These are phyloP conservation scores for Penicillium brevicompactum DNA, from an alignment of 2,329 filamentous ascomycete species.

Conservation along the genomic window DNA sequence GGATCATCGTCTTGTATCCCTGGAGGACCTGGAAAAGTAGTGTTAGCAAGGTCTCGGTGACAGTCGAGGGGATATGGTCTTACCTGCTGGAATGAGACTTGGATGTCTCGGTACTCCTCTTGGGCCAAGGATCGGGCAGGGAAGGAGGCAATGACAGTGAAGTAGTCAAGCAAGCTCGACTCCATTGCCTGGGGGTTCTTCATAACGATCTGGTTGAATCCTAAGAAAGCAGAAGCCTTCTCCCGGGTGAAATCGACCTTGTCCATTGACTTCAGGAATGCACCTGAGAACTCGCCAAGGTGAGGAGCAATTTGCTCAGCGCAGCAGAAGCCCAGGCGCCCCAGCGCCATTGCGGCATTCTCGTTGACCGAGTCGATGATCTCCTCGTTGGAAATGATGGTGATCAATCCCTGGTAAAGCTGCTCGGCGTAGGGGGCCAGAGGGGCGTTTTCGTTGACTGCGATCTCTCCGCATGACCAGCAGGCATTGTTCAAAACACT, in stretches of 20 bases:
- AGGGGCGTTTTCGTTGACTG: conserved; percentile 70
- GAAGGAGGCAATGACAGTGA: conserved; percentile 77
- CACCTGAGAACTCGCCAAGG: conserved; percentile 75
- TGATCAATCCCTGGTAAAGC: conserved; percentile 73
- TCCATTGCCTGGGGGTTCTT: conserved; percentile 93
- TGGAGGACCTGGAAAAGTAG: conserved; percentile 40
- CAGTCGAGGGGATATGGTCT: conserved; percentile 34
- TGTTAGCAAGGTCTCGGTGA: background rate
- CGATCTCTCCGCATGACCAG: conserved; percentile 93
- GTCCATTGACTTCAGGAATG: conserved; percentile 79
- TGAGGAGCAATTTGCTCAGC: conserved; percentile 75
- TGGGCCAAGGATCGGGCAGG: conserved; percentile 62
- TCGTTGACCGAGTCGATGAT: conserved; percentile 87
- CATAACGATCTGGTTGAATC: conserved; percentile 81
- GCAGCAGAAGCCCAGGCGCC: conserved; percentile 80
- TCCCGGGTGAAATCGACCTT: conserved; percentile 88
- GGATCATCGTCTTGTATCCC: conserved; percentile 52
- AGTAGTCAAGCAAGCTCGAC: conserved; percentile 77
- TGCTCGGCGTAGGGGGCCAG: conserved; percentile 78
- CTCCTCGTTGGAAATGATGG: conserved; percentile 81
- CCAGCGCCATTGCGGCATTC: conserved; percentile 91
- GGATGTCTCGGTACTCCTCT: conserved; percentile 62
- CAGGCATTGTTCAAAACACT: conserved; percentile 97
- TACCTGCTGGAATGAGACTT: conserved; percentile 76
- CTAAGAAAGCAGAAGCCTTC: conserved; percentile 90